phyloP scores from a whole-genome alignment of 208 protist genomes.

The Trypanosoma boissoni region DNA sequence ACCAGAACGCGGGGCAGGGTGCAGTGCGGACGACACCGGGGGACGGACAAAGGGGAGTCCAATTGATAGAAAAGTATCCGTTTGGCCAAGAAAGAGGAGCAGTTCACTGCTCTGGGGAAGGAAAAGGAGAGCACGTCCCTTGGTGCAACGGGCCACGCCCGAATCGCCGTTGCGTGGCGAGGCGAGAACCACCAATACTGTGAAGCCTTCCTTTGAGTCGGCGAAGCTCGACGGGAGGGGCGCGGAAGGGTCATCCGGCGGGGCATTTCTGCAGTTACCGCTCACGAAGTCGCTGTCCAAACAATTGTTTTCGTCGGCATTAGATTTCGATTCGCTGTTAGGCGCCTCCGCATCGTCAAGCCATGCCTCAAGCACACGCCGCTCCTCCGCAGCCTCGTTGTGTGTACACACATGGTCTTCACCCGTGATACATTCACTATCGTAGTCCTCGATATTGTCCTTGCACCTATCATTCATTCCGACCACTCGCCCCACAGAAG shows the following conservation, averaged over 20 bases:
- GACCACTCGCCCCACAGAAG: not conserved
- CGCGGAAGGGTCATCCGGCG: not conserved
- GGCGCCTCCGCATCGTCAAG: constrained; percentile 36
- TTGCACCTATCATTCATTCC: not conserved
- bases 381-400: constrained; percentile 3
- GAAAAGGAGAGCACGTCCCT: constrained; percentile 14
- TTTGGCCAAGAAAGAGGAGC: constrained; percentile 28
- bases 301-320: not conserved
- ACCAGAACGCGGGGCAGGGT: no score
- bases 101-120: constrained; percentile 34
- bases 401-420: not conserved
- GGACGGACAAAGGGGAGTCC: constrained; percentile 46
- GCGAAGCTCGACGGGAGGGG: constrained; percentile 7
- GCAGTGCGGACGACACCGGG: no score
- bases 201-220: constrained; percentile 23
- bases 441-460: not conserved
- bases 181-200: constrained; percentile 25
- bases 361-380: constrained; percentile 35
- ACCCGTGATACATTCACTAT: not conserved
- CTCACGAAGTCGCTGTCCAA: not conserved
- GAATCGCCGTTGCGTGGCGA: not conserved
- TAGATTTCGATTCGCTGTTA: not conserved
- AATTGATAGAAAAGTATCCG: constrained; percentile 38
- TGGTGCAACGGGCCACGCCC: not conserved
- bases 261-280: not conserved